Evolutionary conservation across 1,139 yeast genomes (phyloP).

Genomic region (Candida sp.): DNA sequence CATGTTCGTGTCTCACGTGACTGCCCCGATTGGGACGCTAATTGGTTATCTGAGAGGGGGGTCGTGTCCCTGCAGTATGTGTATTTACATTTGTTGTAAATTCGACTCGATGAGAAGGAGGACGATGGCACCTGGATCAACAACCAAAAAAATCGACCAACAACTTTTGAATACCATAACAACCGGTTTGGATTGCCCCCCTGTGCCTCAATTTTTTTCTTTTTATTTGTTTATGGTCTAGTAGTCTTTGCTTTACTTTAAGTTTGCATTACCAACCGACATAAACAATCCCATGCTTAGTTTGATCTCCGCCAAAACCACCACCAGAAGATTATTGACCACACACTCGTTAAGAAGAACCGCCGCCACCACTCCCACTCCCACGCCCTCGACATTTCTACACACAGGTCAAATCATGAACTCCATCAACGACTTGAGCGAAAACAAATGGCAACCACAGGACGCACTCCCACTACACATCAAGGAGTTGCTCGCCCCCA

Average conservation of each 20-base stretch:
- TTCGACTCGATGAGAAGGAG: neutral
- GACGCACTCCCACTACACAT: conserved; percentile 59
- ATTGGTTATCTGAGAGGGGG: too few species aligned
- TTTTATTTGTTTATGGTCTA: too few species aligned
- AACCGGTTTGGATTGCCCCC: too few species aligned
- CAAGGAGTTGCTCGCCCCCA: conserved; percentile 39
- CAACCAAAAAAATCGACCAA: neutral
- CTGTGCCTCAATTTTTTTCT: neutral
- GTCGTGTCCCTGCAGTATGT: neutral
- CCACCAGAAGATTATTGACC: neutral
- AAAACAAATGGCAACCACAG: conserved; percentile 60
- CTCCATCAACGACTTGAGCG: conserved; percentile 14
- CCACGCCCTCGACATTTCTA: neutral
- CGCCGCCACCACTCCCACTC: neutral
- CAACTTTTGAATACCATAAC: neutral
- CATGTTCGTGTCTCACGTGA: neutral
- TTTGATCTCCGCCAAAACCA: neutral
- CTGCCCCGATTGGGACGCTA: too few species aligned
- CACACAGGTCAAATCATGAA: conserved; percentile 9
- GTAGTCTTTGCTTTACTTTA: too few species aligned
- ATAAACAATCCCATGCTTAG: neutral
- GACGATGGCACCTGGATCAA: neutral
- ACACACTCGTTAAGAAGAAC: neutral
- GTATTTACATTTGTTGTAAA: neutral
- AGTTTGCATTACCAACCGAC: too few species aligned